phyloP scores from a whole-genome alignment of 257 asterid species.

The Asclepias syriaca region DNA sequence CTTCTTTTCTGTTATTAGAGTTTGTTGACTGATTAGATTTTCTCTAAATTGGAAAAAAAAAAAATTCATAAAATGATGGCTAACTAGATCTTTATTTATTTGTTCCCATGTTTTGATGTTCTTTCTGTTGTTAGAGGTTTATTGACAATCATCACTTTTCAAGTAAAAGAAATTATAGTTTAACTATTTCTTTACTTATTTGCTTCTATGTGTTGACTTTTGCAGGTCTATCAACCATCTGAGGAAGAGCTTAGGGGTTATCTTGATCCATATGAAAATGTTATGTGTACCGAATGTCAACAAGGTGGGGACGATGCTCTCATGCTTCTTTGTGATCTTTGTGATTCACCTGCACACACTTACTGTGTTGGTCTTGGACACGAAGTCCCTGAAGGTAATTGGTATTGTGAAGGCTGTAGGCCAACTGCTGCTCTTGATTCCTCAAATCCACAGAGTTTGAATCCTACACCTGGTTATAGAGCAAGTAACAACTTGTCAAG shows the following conservation, averaged over 20 bases:
- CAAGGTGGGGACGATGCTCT: conserved; percentile 83
- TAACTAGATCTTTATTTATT: no score
- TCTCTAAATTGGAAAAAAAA: no score
- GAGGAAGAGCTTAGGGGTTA: conserved; percentile 86
- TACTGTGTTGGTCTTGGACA: conserved; percentile 79
- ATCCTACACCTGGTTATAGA: conserved; percentile 42
- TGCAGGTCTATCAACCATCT: conserved; percentile 91
- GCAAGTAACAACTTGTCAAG: conserved; percentile 29
- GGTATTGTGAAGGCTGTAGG: conserved; percentile 93
- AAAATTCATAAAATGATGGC: no score
- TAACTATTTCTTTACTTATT: conserved; percentile 3
- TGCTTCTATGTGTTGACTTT: background rate
- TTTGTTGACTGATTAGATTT: no score
- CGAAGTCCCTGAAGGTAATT: conserved; percentile 93
- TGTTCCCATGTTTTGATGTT: background rate
- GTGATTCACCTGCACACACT: conserved; percentile 90
- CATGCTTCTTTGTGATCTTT: conserved; percentile 86
- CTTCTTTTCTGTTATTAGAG: no score
- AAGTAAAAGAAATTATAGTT: background rate
- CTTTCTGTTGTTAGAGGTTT: background rate
- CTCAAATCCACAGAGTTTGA: conserved; percentile 34
- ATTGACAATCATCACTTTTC: background rate
- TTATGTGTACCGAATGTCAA: conserved; percentile 68
- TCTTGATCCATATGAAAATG: conserved; percentile 74
- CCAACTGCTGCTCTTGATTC: conserved; percentile 65